Conservation (phyloP, 371 early-diverging fungal genomes). For the Rhizomucor pusillus region DNA sequence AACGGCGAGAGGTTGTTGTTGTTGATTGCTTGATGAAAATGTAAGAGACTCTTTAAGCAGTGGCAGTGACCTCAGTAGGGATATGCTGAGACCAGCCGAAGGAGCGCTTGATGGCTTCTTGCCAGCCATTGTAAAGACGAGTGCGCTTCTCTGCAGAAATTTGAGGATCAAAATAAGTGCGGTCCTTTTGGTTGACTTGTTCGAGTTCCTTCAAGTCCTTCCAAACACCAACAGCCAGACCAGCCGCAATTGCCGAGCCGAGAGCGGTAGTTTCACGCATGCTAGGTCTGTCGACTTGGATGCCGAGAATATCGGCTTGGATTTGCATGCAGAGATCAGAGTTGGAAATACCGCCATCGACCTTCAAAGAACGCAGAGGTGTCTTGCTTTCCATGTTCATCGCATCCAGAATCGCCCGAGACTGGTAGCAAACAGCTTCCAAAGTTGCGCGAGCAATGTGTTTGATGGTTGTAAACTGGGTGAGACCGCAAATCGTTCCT, state of each 20-base stretch:
- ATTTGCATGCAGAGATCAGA: constrained; percentile 89
- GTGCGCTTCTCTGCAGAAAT: constrained; percentile 57
- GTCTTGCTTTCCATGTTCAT: constrained; percentile 80
- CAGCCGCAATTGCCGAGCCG: constrained; percentile 94
- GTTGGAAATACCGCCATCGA: constrained; percentile 93
- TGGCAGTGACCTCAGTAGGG: not conserved
- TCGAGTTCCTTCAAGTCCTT: constrained; percentile 30
- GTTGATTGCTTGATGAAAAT: no score
- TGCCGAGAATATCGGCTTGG: constrained; percentile 84
- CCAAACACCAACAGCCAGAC: constrained; percentile 79
- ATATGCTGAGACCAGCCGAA: constrained; percentile 55
- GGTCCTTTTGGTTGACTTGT: constrained; percentile 33
- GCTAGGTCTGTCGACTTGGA: constrained; percentile 76
- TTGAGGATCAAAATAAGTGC: constrained; percentile 40
- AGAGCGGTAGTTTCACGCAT: constrained; percentile 93
- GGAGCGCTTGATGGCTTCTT: constrained; percentile 81
- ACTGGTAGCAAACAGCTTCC: constrained; percentile 92
- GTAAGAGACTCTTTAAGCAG: no score
- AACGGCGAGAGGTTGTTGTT: no score
- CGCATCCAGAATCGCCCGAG: constrained; percentile 85
- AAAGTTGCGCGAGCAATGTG: constrained; percentile 87
- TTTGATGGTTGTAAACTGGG: constrained; percentile 77
- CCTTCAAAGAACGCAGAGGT: constrained; percentile 68
- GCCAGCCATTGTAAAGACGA: constrained; percentile 74
- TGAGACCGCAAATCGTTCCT: constrained; percentile 84